Conservation (phyloP, 2,329 filamentous ascomycete species). For the Colletotrichum acutatum region DNA sequence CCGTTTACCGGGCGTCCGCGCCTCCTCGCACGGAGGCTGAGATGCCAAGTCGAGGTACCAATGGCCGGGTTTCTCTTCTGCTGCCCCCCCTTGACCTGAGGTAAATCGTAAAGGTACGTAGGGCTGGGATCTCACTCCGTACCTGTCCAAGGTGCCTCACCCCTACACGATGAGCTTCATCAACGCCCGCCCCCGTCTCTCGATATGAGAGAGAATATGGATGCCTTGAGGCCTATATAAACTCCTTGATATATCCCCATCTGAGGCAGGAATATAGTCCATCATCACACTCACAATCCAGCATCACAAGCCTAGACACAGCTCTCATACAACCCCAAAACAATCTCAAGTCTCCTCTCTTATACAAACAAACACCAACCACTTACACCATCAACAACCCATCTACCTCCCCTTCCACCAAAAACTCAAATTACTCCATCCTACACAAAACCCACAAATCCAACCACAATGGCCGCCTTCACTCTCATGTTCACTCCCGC, state of each 20-base stretch:
- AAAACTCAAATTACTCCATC: not conserved
- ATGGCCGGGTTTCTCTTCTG: not conserved
- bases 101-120: not conserved
- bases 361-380: conserved; percentile 37
- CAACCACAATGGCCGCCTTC: conserved; percentile 50
- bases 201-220: not conserved
- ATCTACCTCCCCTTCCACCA: not conserved
- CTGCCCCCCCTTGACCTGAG: not conserved
- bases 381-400: conserved; percentile 40
- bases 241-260: conserved; percentile 18
- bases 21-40: conserved; percentile 21
- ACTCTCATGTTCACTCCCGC: conserved; percentile 44
- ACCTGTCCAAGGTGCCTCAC: not conserved
- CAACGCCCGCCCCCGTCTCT: not conserved
- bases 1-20: conserved; percentile 17
- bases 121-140: conserved; percentile 22
- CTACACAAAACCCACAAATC: conserved; percentile 8
- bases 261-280: not conserved
- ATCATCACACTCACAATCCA: conserved; percentile 26
- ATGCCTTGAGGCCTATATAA: conserved; percentile 31
- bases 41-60: conserved; percentile 5
- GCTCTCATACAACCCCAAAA: not conserved
- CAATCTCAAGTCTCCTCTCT: conserved; percentile 1
- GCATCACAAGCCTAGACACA: conserved; percentile 12
- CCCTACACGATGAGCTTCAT: conserved; percentile 28